Percentiles rank a stretch among this genome's conserved stretches.
phyloP scores from a whole-genome alignment of 2,329 filamentous ascomycete genomes.

The Exserohilum rostratum region DNA sequence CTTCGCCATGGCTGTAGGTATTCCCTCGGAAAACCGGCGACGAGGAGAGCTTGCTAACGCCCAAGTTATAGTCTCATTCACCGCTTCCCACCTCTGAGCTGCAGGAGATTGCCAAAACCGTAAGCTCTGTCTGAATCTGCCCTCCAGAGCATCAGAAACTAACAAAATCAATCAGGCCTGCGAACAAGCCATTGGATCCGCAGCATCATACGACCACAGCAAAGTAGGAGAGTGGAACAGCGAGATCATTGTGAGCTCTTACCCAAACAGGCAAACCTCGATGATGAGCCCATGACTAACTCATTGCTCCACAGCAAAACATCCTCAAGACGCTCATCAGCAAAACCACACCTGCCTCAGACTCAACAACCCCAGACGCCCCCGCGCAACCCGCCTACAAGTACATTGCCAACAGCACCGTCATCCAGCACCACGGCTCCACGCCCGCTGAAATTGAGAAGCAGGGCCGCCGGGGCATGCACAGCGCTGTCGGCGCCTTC shows the following conservation, averaged over 20 bases:
- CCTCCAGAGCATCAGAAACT: not conserved
- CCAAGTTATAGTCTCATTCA: slow-evolving; percentile 20
- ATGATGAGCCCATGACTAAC: not conserved
- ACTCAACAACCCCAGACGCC: slow-evolving; percentile 26
- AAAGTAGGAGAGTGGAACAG: slow-evolving; percentile 90
- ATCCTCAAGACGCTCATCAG: slow-evolving; percentile 80
- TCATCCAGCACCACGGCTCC: slow-evolving; percentile 81
- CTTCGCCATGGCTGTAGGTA: slow-evolving; percentile 39
- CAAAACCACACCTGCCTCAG: slow-evolving; percentile 67
- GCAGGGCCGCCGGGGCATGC: slow-evolving; percentile 87
- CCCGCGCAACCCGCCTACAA: slow-evolving; percentile 73
- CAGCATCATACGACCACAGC: slow-evolving; percentile 83
- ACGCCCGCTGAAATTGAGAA: slow-evolving; percentile 56
- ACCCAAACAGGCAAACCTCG: not conserved
- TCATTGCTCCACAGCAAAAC: slow-evolving; percentile 64
- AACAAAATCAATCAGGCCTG: slow-evolving; percentile 68
- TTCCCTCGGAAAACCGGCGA: not conserved
- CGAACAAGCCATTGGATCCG: slow-evolving; percentile 73
- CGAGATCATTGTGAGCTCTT: slow-evolving; percentile 77
- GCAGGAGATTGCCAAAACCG: slow-evolving; percentile 37
- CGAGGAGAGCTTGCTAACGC: slow-evolving; percentile 1
- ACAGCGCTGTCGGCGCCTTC: slow-evolving; percentile 82
- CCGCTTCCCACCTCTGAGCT: slow-evolving; percentile 44
- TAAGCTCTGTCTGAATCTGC: slow-evolving; percentile 15
- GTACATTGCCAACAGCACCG: slow-evolving; percentile 96